Evolutionary conservation across 2,329 filamentous ascomycete genomes (phyloP), one percentile per base, ranked within the genome.

Genomic region (Thelonectria discophora): DNA sequence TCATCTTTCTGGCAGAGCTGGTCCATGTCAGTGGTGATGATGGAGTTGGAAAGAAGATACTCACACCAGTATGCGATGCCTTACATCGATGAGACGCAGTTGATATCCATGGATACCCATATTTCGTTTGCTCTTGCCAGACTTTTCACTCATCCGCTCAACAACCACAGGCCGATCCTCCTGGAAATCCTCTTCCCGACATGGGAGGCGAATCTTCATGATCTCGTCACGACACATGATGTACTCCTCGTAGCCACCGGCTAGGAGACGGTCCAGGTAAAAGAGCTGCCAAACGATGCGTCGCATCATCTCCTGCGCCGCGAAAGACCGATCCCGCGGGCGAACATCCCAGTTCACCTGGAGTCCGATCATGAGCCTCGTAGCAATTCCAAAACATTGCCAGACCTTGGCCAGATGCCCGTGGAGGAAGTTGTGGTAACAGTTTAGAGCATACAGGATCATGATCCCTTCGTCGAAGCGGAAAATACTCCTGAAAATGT

Each of bases 171-270:
- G 68, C 9, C 67, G 66, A 59, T 73, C 71, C 27, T 77, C 72
- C 17, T 69, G 69, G 47, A 77, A 77, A 3, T 74, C 72, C 2
- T 71, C 62, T 55, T 79, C 74, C 15, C 67, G 67, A 53, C 76
- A 77, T 7, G 78, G 78, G 18, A 79, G 61, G 2, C 74, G 68
- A 8, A 80, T 75, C 59, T 74, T 76, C 75, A 79, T 78, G 32
- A 74, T 74, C 13, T 78, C 74, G 6, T 75, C 72, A 11, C 75
- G 72, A 32, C 75, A 76, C 12, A 72, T 71, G 18, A 80, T 73
- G 58, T 80, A 79, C 50, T 78, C 77, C 24, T 79, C 77, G 47
- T 78, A 80, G 1, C 78, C 78, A 2, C 74, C 77, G 1, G 78
- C 77, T 11, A 79, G 70, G 21, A 77, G 63, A 8, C 78, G 74